Base-by-base conservation (phyloP, 129 eudicot species). In the Mikania micrantha region DNA sequence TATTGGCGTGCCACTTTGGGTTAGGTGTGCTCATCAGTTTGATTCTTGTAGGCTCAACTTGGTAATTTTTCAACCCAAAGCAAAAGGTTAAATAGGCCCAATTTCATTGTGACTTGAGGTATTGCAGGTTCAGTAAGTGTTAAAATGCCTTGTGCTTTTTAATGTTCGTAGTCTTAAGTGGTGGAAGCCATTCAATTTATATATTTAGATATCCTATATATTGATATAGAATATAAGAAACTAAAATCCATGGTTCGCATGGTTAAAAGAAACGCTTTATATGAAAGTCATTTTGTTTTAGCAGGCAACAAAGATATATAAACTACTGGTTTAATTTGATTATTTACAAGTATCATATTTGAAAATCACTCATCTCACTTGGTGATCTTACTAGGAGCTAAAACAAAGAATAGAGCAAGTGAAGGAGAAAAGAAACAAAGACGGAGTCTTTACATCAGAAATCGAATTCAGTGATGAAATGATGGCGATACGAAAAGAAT, bases 401-500 rank as follows among this genome's bases (percentile, higher is more conserved):
- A 90, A 86, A 74, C 88, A 82, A 74, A 90, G 88, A 82, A 86
- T 84, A 11, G 95, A 81, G 32, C 72, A 15, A 69, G 81, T 82
- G 22, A 90, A 81, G 77, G 85, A 80, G 62, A 82, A 69, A 56
- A 78, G 82, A 35, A 71, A 71, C 40, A 74, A 45, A 48, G 68
- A 78, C 71, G 91, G 95, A 82, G 65, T 78, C 22, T 67, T 83
- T 64, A 71, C 95, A 15, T 82, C 85, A 15, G 91, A 78, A 70
- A 63, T 75, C 35, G 92, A 90, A 76, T 76, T 86, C 71, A 78
- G 82, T 60, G 82, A 82, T 25, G 91, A 86, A 48, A 73, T 78
- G 78, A 82, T 90, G 85, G 87, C 72, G 38, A 86, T 93, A 70
- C 92, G 90, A 29, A 82, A 70, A 70, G 96, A 93, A 47, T 89